Base-by-base conservation (phyloP, 2,329 filamentous ascomycete genomes). In the Dactylellina sp. region DNA sequence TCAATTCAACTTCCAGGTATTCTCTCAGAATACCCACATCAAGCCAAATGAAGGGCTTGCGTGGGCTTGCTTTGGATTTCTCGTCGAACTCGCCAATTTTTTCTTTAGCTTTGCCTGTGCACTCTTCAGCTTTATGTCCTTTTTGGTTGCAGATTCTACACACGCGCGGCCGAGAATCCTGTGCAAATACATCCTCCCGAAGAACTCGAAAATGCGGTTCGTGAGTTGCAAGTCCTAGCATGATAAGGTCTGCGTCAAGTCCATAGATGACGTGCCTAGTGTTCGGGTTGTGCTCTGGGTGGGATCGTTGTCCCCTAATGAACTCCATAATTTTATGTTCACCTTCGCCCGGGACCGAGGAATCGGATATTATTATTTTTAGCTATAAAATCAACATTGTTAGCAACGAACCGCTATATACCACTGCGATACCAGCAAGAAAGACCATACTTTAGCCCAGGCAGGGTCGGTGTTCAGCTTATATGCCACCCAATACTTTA, bases 301-400 rank as follows among this genome's bases (percentile, higher is more conserved):
- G 95, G 55, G 91, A 88, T 79, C 95, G 89, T 82, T 99, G 96
- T 39, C 94, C 97, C 79, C 95, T 89, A 77, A 99, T 88, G 81
- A 98, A 99, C 78, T 95, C 89, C 95, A 99, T 99, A 80, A 99
- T 98, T 82, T 99, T 99, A 82, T 99, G 95, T 83, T 99, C 95
- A 80, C 95, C 95, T 83, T 99, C 95, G 80, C 95, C 95, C 62
- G 95, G 95, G 40, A 99, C 93, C 42, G 94, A 97, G 61, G 95
- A 94, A 84, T 99, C 95, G 7, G 95, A 99, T 77, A 99, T 98
- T 81, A 99, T 96, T 81, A 99, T 87, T 85, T 99, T 99, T 81
- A 97, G 85, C 82, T 75, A 28, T 20, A 85, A 79, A 60, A 55
- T 2, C 18, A 35, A 22, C 71, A 80, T 71, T 81, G 80, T 52